These are phyloP conservation scores for Epichloe bromicola DNA, from an alignment of 2,329 filamentous ascomycete genomes.

Conservation along the genomic window DNA sequence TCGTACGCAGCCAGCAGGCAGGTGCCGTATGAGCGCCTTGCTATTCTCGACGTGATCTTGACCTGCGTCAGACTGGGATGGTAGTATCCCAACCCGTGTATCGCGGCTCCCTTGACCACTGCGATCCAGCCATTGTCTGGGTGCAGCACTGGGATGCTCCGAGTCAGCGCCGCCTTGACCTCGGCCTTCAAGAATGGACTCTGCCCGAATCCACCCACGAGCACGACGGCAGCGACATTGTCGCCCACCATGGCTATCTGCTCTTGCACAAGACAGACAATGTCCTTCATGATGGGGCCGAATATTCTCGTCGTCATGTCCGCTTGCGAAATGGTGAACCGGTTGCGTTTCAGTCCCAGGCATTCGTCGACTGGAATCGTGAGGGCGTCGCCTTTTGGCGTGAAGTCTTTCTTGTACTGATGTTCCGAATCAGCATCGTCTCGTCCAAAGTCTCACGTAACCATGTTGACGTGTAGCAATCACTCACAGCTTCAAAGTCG, in stretches of 20 bases:
- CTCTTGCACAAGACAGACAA: constrained; percentile 29
- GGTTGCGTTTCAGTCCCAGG: constrained; percentile 20
- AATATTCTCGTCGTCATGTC: constrained; percentile 48
- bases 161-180: constrained; percentile 22
- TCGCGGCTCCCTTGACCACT: constrained; percentile 37
- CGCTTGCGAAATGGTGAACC: constrained; percentile 31
- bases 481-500: constrained; percentile 28
- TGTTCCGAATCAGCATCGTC: background rate
- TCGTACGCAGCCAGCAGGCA: constrained; percentile 23
- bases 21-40: constrained; percentile 24
- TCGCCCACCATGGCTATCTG: constrained; percentile 23
- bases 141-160: constrained; percentile 29
- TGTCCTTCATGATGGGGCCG: constrained; percentile 28
- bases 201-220: constrained; percentile 37
- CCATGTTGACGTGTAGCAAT: constrained; percentile 6
- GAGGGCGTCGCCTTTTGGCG: constrained; percentile 21
- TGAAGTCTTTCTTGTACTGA: constrained; percentile 26
- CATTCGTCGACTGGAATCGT: constrained; percentile 22
- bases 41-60: constrained; percentile 22
- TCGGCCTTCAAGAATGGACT: constrained; percentile 31
- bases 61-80: constrained; percentile 16
- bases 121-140: constrained; percentile 36
- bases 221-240: constrained; percentile 26
- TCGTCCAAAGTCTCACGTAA: too few relatives aligned
- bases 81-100: constrained; percentile 23